Percentiles rank a stretch among this genome's conserved stretches.
Evolutionary conservation across 352 stramenopile species (phyloP).

Genomic region (Phytopythium cucurbitacearum): DNA sequence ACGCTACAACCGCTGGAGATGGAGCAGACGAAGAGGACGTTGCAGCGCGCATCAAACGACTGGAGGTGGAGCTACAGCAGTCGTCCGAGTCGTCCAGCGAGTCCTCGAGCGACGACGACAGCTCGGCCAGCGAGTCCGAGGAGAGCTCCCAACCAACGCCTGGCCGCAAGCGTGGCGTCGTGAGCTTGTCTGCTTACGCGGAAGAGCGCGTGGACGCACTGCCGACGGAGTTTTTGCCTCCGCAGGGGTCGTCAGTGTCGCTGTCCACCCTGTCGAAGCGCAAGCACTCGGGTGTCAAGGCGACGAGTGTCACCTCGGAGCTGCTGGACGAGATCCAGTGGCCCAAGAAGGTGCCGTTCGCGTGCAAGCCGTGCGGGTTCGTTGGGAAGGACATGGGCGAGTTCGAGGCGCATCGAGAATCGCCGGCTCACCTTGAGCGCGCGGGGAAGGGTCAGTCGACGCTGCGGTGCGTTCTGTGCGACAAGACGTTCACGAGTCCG

Average conservation of each 20-base stretch:
- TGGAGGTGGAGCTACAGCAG: constrained; percentile 63
- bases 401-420: constrained; percentile 53
- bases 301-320: constrained; percentile 21
- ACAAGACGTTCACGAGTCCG: constrained; percentile 77
- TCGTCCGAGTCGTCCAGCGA: constrained; percentile 7
- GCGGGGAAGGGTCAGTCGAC: constrained; percentile 23
- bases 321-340: constrained; percentile 48
- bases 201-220: constrained; percentile 60
- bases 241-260: constrained; percentile 18
- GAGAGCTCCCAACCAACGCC: not conserved
- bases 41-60: constrained; percentile 53
- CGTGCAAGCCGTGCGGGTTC: constrained; percentile 77
- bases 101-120: constrained; percentile 15
- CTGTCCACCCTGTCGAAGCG: constrained; percentile 36
- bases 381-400: constrained; percentile 66
- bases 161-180: constrained; percentile 15
- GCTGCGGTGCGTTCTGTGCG: constrained; percentile 56
- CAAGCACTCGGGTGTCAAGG: constrained; percentile 24
- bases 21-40: constrained; percentile 43
- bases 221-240: constrained; percentile 48
- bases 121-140: constrained; percentile 20
- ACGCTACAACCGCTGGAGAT: not conserved
- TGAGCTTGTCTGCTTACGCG: constrained; percentile 69
- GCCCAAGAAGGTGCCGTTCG: constrained; percentile 77
- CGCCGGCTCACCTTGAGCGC: constrained; percentile 36